phyloP scores from a whole-genome alignment of 2,329 filamentous ascomycete genomes.

The Fusarium poae region DNA sequence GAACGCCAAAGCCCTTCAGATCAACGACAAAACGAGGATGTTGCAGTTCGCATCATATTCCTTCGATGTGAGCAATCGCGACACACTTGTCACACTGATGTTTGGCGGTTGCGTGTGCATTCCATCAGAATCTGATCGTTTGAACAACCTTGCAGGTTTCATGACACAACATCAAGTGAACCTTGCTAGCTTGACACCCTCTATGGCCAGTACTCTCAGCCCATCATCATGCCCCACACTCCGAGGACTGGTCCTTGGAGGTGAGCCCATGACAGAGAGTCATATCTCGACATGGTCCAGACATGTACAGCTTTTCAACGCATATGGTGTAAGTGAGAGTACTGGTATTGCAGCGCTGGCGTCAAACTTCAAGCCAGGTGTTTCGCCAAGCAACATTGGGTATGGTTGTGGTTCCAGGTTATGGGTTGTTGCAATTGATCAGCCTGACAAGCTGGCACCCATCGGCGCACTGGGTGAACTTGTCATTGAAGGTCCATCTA shows the following conservation, averaged over 20 bases:
- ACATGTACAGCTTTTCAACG: conserved; percentile 10
- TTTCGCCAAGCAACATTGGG: conserved; percentile 3
- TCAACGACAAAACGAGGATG: neutral
- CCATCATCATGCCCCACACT: neutral
- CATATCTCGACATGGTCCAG: conserved; percentile 10
- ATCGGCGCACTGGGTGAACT: conserved; percentile 8
- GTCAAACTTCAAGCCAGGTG: neutral
- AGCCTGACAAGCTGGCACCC: conserved; percentile 7
- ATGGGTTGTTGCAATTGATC: conserved; percentile 4
- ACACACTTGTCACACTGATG: conserved; percentile 7
- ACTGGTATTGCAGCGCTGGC: conserved; percentile 7
- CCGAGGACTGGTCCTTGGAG: conserved; percentile 1
- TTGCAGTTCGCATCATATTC: conserved; percentile 13
- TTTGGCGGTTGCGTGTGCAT: neutral
- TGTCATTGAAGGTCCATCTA: conserved; percentile 2
- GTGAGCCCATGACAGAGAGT: conserved; percentile 6
- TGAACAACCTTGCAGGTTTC: conserved; percentile 7
- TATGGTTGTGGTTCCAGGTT: conserved; percentile 4
- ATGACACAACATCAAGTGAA: neutral
- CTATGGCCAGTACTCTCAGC: conserved; percentile 5
- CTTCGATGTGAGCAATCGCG: conserved; percentile 12
- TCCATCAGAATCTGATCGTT: neutral
- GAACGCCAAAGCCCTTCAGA: neutral
- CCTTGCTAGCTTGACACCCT: conserved; percentile 6
- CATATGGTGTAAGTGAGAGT: conserved; percentile 13